phyloP scores from a whole-genome alignment of 441 rosid genomes.

The Monsonia emarginata region DNA sequence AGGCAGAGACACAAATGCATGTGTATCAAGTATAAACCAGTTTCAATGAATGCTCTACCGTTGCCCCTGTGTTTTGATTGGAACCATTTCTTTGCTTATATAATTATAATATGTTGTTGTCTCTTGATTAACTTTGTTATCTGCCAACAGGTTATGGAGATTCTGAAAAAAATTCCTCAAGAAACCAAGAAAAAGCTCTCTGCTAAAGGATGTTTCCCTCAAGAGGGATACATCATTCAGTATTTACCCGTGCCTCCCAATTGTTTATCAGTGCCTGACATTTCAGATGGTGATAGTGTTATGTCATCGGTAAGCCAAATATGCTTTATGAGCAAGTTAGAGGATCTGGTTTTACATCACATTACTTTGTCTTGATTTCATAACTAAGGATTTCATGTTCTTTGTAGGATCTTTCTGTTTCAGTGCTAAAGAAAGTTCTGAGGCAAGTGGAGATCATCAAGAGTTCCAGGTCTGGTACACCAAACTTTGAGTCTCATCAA shows the following conservation, averaged over 20 bases:
- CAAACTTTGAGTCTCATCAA: conserved; percentile 75
- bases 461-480: conserved; percentile 65
- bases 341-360: conserved; percentile 6
- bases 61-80: conserved; percentile 1
- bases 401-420: conserved; percentile 66
- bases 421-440: conserved; percentile 69
- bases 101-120: neutral
- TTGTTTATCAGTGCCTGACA: conserved; percentile 80
- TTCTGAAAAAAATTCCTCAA: conserved; percentile 54
- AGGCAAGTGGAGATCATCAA: conserved; percentile 54
- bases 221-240: conserved; percentile 72
- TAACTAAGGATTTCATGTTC: conserved; percentile 18
- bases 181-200: conserved; percentile 65
- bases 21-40: neutral
- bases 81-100: neutral
- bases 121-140: conserved; percentile 2
- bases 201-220: conserved; percentile 78
- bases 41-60: neutral
- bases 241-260: conserved; percentile 95
- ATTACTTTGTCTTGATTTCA: conserved; percentile 5
- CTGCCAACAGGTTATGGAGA: conserved; percentile 53
- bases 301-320: conserved; percentile 77
- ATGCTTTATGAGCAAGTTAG: conserved; percentile 10
- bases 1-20: neutral
- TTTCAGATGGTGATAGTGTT: conserved; percentile 67